Base-by-base conservation (phyloP, 371 early-diverging fungal species). In the Capillidium heterosporum region DNA sequence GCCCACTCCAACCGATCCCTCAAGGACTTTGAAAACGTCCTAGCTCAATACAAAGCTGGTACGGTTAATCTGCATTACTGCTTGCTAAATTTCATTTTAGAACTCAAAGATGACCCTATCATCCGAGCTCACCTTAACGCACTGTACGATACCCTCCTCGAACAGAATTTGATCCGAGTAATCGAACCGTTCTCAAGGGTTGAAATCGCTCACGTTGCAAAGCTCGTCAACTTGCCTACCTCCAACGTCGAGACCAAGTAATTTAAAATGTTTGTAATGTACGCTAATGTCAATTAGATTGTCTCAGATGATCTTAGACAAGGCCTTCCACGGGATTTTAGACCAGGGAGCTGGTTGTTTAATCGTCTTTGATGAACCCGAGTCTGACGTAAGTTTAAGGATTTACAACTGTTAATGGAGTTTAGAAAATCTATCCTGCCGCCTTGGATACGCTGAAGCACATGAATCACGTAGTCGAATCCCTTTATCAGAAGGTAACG, bases 111-210 rank as follows among this genome's bases (percentile, higher is more conserved):
- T 61, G 95, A 97, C 71, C 87, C 87, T 31, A 89, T 95, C 51
- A 89, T 95, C 63, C 85, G 84, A 58, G 70, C 74, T 48, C 97
- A 97, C 61, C 73, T 97, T 52, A 81, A 82, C 13, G 81, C 87
- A 10, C 75, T 97, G 40, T 95, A 97, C 66, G 97, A 98, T 66
- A 93, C 85, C n/a, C 73, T 98, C 32, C 71, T 97, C 61, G 95
- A 95, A 65, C 93, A 95, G 65, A 97, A 98, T 68, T 71, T 98
- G 63, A 73, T 88, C n/a, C 88, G 95, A 42, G 81, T 98, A 60
- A 97, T 98, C 64, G 98, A 98, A 69, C 99, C 99, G 11, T 98
- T 87, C 68, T 93, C 95, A 48, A 76, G 91, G 24, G 96, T 98
- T 23, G 95, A 95, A 71, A 93, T 98, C 62, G 67, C 82, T 17